Conservation (phyloP, 805 yeast genomes). For the Kluyveromyces wickerhamii region DNA sequence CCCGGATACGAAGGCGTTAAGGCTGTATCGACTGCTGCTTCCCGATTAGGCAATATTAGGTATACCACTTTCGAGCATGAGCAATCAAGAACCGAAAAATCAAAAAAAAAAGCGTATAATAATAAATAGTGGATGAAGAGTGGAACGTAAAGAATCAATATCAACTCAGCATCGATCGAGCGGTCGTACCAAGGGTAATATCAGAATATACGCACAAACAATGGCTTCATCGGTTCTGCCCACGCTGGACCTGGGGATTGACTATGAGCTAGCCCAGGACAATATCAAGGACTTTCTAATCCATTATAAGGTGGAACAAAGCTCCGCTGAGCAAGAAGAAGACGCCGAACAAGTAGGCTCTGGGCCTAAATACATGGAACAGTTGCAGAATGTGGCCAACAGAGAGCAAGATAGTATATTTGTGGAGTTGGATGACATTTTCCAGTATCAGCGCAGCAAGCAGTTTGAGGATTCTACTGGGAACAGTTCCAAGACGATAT, state of each 20-base stretch:
- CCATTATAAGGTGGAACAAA: slow-evolving; percentile 45
- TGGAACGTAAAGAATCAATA: too few species aligned
- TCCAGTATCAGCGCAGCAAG: slow-evolving; percentile 51
- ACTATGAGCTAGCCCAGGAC: slow-evolving; percentile 57
- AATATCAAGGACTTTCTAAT: slow-evolving; percentile 57
- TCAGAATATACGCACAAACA: too few species aligned
- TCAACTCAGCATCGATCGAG: too few species aligned
- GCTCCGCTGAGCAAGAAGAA: slow-evolving; percentile 9
- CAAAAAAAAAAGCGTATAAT: too few species aligned
- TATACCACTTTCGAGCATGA: too few species aligned
- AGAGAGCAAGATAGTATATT: slow-evolving; percentile 62
- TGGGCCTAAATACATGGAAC: slow-evolving; percentile 67
- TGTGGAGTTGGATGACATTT: slow-evolving; percentile 80
- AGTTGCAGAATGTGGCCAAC: slow-evolving; percentile 76
- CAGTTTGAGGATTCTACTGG: slow-evolving; percentile 24
- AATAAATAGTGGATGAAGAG: too few species aligned
- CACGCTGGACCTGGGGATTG: slow-evolving; percentile 32
- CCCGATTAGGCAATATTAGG: too few species aligned
- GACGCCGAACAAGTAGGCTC: slow-evolving; percentile 27
- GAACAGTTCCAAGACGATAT: slow-evolving; percentile 32
- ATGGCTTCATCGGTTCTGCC: slow-evolving; percentile 5
- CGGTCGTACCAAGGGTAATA: too few species aligned
- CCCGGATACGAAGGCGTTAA: too few species aligned
- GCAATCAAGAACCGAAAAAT: too few species aligned
- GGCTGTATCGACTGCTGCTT: too few species aligned